Base-by-base conservation (phyloP, 495 filamentous ascomycete species). In the Amphirosellinia nigrospora region DNA sequence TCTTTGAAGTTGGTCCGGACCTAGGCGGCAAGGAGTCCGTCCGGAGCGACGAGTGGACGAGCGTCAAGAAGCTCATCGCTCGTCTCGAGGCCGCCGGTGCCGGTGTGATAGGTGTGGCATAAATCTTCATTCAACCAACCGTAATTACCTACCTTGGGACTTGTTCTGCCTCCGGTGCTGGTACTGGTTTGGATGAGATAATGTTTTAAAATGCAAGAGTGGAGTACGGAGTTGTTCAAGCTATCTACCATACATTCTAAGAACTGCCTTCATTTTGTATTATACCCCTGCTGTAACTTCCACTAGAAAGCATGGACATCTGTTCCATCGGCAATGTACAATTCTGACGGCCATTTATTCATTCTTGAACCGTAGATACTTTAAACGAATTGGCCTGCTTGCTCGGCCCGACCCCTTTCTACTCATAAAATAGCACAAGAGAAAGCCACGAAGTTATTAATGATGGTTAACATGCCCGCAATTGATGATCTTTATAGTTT, bases 1-100 rank as follows among this genome's bases (percentile, higher is more conserved):
- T 99, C 21, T 98, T 98, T 78, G 96, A 99, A 81, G 94, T 98
- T 21, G 96, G 93, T 19, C 87, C 86, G 56, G 94, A 94, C 62
- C 79, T 97, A 23, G 90, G 92, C 32, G 94, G 94, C 8, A 87
- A 89, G 69, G 94, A 97, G 73, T 87, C 86, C 26, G 87, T 93
- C 3, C 89, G 90, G 74, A 88, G 87, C 64, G 96, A 99, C 74
- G 96, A 98, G 78, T 98, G 96, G 96, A 85, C 88, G 39, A 91
- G 86, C 59, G 92, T 98, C 72, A 98, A 97, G 88, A 93, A 91
- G 80, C 81, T 97, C 73, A 85, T 97, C 11, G 87, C 86, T 50
- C 87, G 91, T 77, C 75, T 92, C 73, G 94, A 91, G 76, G 79
- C 79, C 15, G 80, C 71, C 8, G 75, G 81, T 9, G 79, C 79